phyloP scores from a whole-genome alignment of 176 grass and related monocot species.

The Juncus inflexus region DNA sequence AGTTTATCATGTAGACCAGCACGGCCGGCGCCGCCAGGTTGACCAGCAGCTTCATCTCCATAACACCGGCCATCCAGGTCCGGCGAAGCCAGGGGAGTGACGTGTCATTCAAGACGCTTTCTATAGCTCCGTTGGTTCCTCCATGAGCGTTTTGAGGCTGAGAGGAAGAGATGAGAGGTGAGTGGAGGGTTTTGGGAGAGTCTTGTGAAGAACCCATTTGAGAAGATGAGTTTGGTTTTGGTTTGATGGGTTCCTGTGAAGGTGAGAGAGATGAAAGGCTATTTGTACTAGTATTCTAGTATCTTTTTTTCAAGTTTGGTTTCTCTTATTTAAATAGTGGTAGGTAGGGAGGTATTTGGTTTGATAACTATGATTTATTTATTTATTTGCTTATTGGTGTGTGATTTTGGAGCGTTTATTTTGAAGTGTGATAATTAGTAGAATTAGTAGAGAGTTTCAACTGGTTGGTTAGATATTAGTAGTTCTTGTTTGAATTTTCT shows the following conservation, averaged over 20 bases:
- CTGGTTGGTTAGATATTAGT: too few species aligned
- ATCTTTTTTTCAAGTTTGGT: not conserved
- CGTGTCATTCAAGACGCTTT: constrained; percentile 43
- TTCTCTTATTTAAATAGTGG: not conserved
- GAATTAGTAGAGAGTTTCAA: too few species aligned
- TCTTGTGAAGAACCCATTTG: constrained; percentile 9
- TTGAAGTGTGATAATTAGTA: too few species aligned
- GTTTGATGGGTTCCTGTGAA: not conserved
- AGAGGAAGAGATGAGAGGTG: constrained; percentile 17
- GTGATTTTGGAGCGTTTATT: too few species aligned
- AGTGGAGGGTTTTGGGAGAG: not conserved
- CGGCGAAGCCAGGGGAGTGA: constrained; percentile 37
- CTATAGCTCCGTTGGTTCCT: constrained; percentile 28
- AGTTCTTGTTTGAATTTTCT: too few species aligned
- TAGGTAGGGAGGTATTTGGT: too few species aligned
- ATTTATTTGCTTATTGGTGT: too few species aligned
- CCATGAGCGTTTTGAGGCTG: not conserved
- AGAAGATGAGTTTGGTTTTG: not conserved
- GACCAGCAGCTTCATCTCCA: constrained; percentile 45
- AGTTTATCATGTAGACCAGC: constrained; percentile 45
- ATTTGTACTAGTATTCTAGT: not conserved
- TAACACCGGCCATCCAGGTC: constrained; percentile 10
- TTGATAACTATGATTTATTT: too few species aligned
- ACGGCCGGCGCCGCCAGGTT: constrained; percentile 45
- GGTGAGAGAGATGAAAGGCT: not conserved